These are phyloP conservation scores for Termitomyces titanicus DNA, from an alignment of 768 basidiomycete genomes.

Conservation along the genomic window DNA sequence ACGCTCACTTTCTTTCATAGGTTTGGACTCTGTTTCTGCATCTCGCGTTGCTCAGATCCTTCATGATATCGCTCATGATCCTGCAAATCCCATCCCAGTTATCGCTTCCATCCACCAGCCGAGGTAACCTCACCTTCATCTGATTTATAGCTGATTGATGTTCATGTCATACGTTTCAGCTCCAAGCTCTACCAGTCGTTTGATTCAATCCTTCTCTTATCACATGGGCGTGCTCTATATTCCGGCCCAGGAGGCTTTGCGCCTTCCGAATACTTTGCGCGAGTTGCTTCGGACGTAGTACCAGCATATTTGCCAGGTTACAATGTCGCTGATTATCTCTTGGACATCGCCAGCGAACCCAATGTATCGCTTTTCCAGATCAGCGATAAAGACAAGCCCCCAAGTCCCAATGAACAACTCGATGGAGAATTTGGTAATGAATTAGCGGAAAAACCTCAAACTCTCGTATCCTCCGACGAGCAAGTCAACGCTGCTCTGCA, in stretches of 20 bases:
- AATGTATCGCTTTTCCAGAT: conserved; percentile 44
- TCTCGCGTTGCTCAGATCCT: conserved; percentile 76
- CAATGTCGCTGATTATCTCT: conserved; percentile 89
- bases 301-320: conserved; percentile 71
- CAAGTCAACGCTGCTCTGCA: not conserved
- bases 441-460: conserved; percentile 2
- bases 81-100: conserved; percentile 68
- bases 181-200: conserved; percentile 86
- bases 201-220: conserved; percentile 74
- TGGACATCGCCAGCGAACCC: conserved; percentile 80
- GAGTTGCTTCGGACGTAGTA: conserved; percentile 33
- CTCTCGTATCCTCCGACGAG: conserved; percentile 1
- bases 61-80: conserved; percentile 68
- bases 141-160: not conserved
- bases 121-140: conserved; percentile 37
- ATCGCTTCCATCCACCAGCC: conserved; percentile 90
- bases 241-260: conserved; percentile 70
- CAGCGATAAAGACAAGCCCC: conserved; percentile 2
- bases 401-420: not conserved
- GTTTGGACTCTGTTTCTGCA: conserved; percentile 87
- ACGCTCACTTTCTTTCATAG: conserved; percentile 24
- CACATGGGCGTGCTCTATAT: conserved; percentile 76
- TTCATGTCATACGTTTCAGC: conserved; percentile 27
- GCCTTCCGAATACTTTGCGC: conserved; percentile 66
- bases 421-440: not conserved